A percentile compares a stretch with the other conserved stretches of the same genome.
These are phyloP conservation scores for Diaporthe sp. DNA, from an alignment of 2,329 filamentous ascomycete species.

Conservation along the genomic window DNA sequence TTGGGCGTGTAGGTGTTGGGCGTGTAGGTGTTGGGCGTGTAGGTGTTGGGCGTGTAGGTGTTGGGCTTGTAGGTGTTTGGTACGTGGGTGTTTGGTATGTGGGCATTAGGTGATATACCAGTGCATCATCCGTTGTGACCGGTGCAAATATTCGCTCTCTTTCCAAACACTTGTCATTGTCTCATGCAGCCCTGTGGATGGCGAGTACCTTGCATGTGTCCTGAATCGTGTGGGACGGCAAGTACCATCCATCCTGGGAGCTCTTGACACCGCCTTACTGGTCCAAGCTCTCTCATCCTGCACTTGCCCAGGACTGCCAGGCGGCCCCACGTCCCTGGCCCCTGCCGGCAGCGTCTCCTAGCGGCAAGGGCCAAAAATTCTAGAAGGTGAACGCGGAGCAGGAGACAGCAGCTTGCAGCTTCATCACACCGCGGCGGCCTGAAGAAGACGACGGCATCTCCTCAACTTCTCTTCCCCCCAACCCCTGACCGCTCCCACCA, in stretches of 20 bases:
- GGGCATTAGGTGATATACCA: too few species aligned
- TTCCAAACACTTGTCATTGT: constrained; percentile 27
- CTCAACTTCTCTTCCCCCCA: not conserved
- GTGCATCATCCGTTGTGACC: too few species aligned
- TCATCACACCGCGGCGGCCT: constrained; percentile 16
- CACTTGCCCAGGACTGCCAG: constrained; percentile 8
- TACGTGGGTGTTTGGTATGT: too few species aligned
- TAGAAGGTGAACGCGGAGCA: constrained; percentile 23
- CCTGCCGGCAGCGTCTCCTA: constrained; percentile 22
- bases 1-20: too few species aligned
- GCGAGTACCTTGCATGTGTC: constrained; percentile 8
- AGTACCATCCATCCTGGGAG: constrained; percentile 9
- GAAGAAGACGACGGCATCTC: constrained; percentile 27
- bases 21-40: too few species aligned
- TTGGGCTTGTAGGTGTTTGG: too few species aligned
- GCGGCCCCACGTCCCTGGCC: constrained; percentile 16
- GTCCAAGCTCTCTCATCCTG: constrained; percentile 28
- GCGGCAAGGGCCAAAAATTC: constrained; percentile 39
- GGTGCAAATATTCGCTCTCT: too few species aligned
- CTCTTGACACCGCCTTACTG: constrained; percentile 26
- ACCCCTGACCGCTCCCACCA: not conserved
- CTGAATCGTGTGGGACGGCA: not conserved
- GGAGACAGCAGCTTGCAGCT: constrained; percentile 28
- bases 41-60: too few species aligned
- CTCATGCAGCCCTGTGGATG: constrained; percentile 18